Percentiles rank a stretch among this genome's conserved stretches.
Evolutionary conservation across 2,329 filamentous ascomycete species (phyloP).

Genomic region (Daldinia sp.): DNA sequence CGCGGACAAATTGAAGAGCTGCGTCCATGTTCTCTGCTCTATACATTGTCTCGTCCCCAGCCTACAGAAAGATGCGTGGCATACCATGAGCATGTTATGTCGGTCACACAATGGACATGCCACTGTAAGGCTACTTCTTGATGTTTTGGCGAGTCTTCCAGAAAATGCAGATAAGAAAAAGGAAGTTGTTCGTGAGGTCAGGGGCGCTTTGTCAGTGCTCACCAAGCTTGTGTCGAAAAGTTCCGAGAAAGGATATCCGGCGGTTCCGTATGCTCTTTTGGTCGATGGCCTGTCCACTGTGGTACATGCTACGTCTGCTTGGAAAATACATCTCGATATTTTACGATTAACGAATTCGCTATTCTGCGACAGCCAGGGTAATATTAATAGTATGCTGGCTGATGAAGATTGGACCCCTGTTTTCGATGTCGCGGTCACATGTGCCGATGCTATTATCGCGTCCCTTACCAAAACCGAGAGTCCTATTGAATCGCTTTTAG

Average conservation of each 20-base stretch:
- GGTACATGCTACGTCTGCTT: conserved; percentile 58
- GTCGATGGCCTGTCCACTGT: conserved; percentile 68
- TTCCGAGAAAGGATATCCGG: conserved; percentile 69
- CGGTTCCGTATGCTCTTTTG: conserved; percentile 69
- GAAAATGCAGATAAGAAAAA: conserved; percentile 61
- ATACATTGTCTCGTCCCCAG: conserved; percentile 74
- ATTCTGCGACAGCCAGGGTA: conserved; percentile 65
- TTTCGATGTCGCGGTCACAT: conserved; percentile 69
- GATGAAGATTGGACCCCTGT: conserved; percentile 76
- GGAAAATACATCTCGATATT: conserved; percentile 61
- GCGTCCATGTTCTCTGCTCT: conserved; percentile 77
- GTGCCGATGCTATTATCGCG: conserved; percentile 56
- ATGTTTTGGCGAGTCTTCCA: conserved; percentile 67
- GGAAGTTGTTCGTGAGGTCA: conserved; percentile 67
- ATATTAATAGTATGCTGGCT: conserved; percentile 67
- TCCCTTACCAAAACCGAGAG: conserved; percentile 43
- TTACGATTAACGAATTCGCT: conserved; percentile 67
- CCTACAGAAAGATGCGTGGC: conserved; percentile 75
- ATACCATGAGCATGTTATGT: conserved; percentile 76
- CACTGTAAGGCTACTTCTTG: conserved; percentile 73
- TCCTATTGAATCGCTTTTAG: conserved; percentile 40
- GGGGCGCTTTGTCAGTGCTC: conserved; percentile 72
- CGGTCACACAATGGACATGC: conserved; percentile 79
- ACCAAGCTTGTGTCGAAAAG: conserved; percentile 72
- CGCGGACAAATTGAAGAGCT: conserved; percentile 69